Evolutionary conservation across 495 filamentous ascomycete species (phyloP).

Genomic region (Aspergillus carlsbadensis): DNA sequence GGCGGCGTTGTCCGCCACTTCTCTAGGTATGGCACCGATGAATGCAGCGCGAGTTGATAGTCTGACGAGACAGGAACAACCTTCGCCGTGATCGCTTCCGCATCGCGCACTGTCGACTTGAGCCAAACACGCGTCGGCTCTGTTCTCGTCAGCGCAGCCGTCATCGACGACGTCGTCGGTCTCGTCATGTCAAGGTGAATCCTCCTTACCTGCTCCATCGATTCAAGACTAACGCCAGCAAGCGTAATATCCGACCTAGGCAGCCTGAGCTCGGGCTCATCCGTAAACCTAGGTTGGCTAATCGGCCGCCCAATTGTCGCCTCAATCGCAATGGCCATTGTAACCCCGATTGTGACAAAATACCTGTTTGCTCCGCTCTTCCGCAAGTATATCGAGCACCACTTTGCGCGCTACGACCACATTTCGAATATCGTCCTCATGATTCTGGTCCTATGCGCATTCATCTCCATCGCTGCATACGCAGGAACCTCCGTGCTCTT

Average conservation of each 20-base stretch:
- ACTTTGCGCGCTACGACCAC: constrained; percentile 33
- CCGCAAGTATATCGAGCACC: constrained; percentile 30
- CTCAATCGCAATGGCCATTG: constrained; percentile 53
- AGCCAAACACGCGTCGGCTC: constrained; percentile 33
- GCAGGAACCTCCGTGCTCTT: constrained; percentile 67
- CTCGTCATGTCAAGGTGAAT: constrained; percentile 65
- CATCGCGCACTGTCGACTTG: constrained; percentile 26
- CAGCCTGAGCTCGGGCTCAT: constrained; percentile 22
- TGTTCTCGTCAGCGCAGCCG: constrained; percentile 57
- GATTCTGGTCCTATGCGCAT: constrained; percentile 43
- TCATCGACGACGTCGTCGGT: constrained; percentile 81
- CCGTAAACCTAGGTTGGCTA: constrained; percentile 37
- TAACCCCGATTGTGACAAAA: constrained; percentile 45
- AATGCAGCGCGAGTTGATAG: neutral
- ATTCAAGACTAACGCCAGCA: neutral
- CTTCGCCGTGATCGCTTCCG: constrained; percentile 33
- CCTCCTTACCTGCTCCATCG: neutral
- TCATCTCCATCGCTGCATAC: constrained; percentile 53
- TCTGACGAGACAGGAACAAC: constrained; percentile 23
- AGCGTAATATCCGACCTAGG: constrained; percentile 51
- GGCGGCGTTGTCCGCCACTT: constrained; percentile 33
- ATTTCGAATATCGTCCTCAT: constrained; percentile 36
- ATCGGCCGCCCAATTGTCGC: constrained; percentile 57
- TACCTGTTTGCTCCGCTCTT: constrained; percentile 47
- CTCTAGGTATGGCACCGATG: constrained; percentile 22